A percentile compares a stretch with the other conserved stretches of the same genome.
Conservation (phyloP, 2,329 filamentous ascomycete species). For the Pestalotiopsis sp. region DNA sequence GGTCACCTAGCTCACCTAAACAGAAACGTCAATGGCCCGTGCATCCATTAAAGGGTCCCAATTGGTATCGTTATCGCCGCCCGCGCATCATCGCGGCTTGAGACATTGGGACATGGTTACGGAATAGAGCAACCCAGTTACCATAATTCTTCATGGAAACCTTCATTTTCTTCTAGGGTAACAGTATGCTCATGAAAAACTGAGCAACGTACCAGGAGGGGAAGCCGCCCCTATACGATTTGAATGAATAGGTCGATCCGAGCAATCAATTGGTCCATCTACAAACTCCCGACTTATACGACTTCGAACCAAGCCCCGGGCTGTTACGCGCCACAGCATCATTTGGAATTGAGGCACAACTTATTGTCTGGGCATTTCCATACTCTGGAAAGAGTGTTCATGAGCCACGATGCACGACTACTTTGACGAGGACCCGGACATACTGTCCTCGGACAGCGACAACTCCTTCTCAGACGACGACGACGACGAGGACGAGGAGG, state of each 20-base stretch:
- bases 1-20: not conserved
- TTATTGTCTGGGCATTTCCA: too few relatives aligned
- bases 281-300: too few relatives aligned
- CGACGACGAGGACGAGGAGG: slow-evolving; percentile 28
- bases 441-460: slow-evolving; percentile 10
- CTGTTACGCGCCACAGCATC: too few relatives aligned
- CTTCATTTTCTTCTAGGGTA: not conserved
- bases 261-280: too few relatives aligned
- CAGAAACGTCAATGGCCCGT: not conserved
- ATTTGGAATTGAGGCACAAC: too few relatives aligned
- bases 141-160: not conserved
- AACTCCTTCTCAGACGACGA: slow-evolving; percentile 23
- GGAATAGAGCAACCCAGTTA: not conserved
- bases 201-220: too few relatives aligned
- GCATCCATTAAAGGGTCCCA: not conserved
- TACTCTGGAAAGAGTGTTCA: too few relatives aligned
- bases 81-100: not conserved
- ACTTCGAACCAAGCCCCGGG: too few relatives aligned
- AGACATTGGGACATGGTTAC: not conserved
- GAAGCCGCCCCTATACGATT: too few relatives aligned
- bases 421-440: slow-evolving; percentile 14
- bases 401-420: slow-evolving; percentile 14
- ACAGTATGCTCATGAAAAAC: too few relatives aligned
- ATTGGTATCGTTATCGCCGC: not conserved
- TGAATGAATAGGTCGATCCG: too few relatives aligned